Base-by-base conservation (phyloP, 2,329 filamentous ascomycete genomes). In the Ascochyta lentis region DNA sequence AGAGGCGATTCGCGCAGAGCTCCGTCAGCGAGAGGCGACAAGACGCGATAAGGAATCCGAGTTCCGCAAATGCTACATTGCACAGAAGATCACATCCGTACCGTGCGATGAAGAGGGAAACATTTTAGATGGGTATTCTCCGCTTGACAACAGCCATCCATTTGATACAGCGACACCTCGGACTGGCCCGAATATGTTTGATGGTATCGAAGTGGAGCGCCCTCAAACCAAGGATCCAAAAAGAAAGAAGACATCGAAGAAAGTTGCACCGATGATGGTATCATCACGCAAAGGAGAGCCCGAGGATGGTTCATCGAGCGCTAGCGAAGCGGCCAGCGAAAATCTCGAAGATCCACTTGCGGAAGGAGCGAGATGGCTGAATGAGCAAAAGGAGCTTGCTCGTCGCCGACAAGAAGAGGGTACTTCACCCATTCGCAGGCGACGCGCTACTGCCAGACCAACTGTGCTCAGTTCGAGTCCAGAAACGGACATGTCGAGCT, bases 1-100 rank as follows among this genome's bases (percentile, higher is more conserved):
- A 47, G 51, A 61, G 35, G 3, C 19, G 7, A 6, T 34, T 12
- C 57, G 54, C 13, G 27, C 46, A 1, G 4, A 1, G 0, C 24
- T 51, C 12, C 50, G 54, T 7, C 12, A 38, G 2, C 22, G 8
- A 1, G 44, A 49, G n/a, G 54, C 55, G 1, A n/a, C 15, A 1
- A 42, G 4, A 3, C 48, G 42, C 12, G 34, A 29, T 3, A 66
- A 63, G 33, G 23, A 19, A 4, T 43, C 13, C 1, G 40, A 40
- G 1, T 64, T 44, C 15, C 49, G 63, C 2, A 54, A 46, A 22
- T 64, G 63, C 40, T 61, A 58, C 16, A 60, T 64, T 13, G 61
- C 27, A 1, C 47, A 49, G 8, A 64, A 64, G 16, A 8, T 45
- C 12, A 51, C 44, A 0, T 51, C 39, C 13, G 22, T 66, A 9